Evolutionary conservation across 1,139 yeast genomes (phyloP).

Genomic region (Taiozyma onychis): DNA sequence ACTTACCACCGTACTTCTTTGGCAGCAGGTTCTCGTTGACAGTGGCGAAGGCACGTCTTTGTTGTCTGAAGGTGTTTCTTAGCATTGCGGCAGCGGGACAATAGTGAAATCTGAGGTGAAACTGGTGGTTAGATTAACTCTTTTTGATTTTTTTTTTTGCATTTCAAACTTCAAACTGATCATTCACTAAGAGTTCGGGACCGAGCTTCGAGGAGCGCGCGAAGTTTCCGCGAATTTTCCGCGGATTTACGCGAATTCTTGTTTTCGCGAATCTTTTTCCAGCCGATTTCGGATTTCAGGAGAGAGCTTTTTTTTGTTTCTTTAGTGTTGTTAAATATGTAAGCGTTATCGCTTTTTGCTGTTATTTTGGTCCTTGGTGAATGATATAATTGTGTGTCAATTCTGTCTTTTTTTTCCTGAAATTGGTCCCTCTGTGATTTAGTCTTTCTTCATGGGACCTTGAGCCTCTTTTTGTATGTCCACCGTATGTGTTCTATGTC

Average conservation of each 20-base stretch:
- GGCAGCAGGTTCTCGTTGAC: conserved; percentile 60
- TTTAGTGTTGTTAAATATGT: too few relatives aligned
- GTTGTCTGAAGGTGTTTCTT: conserved; percentile 16
- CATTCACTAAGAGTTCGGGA: conserved; percentile 1
- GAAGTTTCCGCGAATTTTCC: not conserved
- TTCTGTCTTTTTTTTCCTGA: too few relatives aligned
- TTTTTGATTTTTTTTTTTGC: not conserved
- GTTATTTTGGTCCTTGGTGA: too few relatives aligned
- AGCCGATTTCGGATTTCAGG: not conserved
- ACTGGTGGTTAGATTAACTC: conserved; percentile 1
- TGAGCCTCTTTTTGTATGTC: too few relatives aligned
- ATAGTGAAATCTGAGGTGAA: not conserved
- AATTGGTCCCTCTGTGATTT: too few relatives aligned
- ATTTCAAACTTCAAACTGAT: not conserved
- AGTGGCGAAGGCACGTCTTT: conserved; percentile 32
- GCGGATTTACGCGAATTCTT: too few relatives aligned
- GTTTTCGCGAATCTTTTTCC: not conserved
- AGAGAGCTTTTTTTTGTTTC: too few relatives aligned
- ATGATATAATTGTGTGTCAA: too few relatives aligned
- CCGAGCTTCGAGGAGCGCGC: not conserved
- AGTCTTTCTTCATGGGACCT: too few relatives aligned
- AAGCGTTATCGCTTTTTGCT: too few relatives aligned
- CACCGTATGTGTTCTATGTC: too few relatives aligned
- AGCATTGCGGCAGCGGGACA: conserved; percentile 11
- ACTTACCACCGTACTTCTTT: conserved; percentile 92